Percentiles rank a stretch among this genome's conserved stretches.
phyloP scores from a whole-genome alignment of 1,284 basidiomycete genomes.

The Psilocybe mexicana region DNA sequence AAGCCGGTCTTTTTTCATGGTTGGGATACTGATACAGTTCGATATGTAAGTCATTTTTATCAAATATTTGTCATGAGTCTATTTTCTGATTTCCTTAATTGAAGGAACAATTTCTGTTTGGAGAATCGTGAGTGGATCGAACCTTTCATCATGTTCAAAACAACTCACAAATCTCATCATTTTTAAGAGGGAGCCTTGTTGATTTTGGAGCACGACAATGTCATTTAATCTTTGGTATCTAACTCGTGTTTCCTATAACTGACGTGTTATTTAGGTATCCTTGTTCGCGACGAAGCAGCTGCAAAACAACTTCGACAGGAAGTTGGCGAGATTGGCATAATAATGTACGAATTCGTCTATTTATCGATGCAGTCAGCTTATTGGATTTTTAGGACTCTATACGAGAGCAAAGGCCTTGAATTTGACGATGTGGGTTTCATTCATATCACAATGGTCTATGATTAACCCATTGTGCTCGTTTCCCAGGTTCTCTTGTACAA shows the following conservation, averaged over 20 bases:
- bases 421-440: slow-evolving; percentile 60
- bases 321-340: slow-evolving; percentile 62
- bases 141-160: neutral
- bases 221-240: slow-evolving; percentile 28
- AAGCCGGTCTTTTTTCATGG: slow-evolving; percentile 64
- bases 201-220: slow-evolving; percentile 75
- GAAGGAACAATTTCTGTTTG: slow-evolving; percentile 29
- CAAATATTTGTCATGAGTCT: neutral
- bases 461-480: neutral
- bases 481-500: slow-evolving; percentile 64
- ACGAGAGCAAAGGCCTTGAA: slow-evolving; percentile 76
- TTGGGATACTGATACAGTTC: slow-evolving; percentile 49
- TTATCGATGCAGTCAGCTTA: neutral
- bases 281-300: slow-evolving; percentile 66
- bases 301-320: slow-evolving; percentile 49
- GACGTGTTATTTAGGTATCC: slow-evolving; percentile 48
- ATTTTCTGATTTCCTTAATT: neutral
- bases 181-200: slow-evolving; percentile 21
- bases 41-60: slow-evolving; percentile 35
- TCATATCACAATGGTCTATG: neutral
- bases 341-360: slow-evolving; percentile 47
- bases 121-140: slow-evolving; percentile 22
- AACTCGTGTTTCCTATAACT: neutral
- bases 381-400: slow-evolving; percentile 54
- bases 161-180: neutral